Percentiles rank a stretch among this genome's conserved stretches.
Conservation (phyloP, 306 rosid species). For the Rosa rugosa region DNA sequence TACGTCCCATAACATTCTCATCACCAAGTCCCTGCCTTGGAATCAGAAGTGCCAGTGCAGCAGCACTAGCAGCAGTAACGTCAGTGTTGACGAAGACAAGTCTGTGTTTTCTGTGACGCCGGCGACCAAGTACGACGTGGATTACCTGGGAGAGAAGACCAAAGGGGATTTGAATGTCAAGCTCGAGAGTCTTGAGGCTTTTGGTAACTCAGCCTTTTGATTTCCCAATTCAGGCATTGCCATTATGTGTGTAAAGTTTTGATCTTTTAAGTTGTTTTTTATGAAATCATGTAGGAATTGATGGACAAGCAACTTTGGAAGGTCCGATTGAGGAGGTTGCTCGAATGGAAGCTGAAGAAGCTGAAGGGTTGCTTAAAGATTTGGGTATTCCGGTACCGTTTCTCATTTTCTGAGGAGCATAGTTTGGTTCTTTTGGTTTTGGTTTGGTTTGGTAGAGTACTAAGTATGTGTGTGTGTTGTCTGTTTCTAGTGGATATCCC, state of each 20-base stretch:
- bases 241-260: background rate
- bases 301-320: constrained; percentile 55
- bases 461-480: background rate
- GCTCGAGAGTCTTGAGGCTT: constrained; percentile 65
- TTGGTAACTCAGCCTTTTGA: constrained; percentile 48
- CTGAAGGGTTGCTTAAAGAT: constrained; percentile 69
- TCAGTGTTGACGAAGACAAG: constrained; percentile 39
- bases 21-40: background rate
- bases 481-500: background rate
- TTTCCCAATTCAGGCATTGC: background rate
- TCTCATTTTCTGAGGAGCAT: constrained; percentile 13
- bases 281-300: constrained; percentile 51
- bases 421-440: background rate
- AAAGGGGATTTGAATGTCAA: constrained; percentile 92
- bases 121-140: constrained; percentile 64
- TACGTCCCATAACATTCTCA: background rate
- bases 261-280: background rate
- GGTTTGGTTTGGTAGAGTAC: background rate
- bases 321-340: constrained; percentile 98
- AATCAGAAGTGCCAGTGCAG: constrained; percentile 13
- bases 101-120: constrained; percentile 70
- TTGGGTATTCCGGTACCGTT: constrained; percentile 80
- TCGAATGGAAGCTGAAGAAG: constrained; percentile 70
- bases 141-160: constrained; percentile 90
- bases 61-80: background rate